Conservation (phyloP, 163 green algal species). For the Chlorella variabilis region DNA sequence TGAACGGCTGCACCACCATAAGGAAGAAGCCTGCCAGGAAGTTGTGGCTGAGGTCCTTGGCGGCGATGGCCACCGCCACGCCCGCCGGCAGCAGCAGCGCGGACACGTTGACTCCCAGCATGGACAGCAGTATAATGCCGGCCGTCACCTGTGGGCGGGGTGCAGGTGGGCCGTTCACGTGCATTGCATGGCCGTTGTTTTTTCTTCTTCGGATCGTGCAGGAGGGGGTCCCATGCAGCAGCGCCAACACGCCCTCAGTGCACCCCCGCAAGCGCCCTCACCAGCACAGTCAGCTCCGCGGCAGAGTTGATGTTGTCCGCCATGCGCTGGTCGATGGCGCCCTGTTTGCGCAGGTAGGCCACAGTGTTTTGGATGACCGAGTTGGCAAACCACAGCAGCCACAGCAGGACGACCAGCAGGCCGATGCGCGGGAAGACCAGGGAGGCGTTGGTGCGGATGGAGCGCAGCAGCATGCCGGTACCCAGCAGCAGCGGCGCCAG, state of each 20-base stretch:
- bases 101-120: conserved; percentile 75
- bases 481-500: conserved; percentile 79
- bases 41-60: conserved; percentile 75
- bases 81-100: conserved; percentile 72
- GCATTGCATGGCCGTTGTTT: too few relatives aligned
- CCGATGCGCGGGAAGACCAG: conserved; percentile 76
- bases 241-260: too few relatives aligned
- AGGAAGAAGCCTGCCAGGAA: conserved; percentile 76
- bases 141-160: background rate
- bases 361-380: conserved; percentile 68
- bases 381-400: conserved; percentile 77
- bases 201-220: too few relatives aligned
- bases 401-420: conserved; percentile 74
- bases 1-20: conserved; percentile 61
- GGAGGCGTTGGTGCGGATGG: conserved; percentile 70
- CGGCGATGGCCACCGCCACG: conserved; percentile 66
- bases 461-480: conserved; percentile 76
- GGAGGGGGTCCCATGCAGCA: too few relatives aligned
- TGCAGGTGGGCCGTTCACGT: too few relatives aligned
- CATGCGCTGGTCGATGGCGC: conserved; percentile 65
- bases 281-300: conserved; percentile 56
- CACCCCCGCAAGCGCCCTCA: conserved; percentile 17
- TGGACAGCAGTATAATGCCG: conserved; percentile 50
- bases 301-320: conserved; percentile 61
- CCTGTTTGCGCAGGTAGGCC: conserved; percentile 63